Conservation (phyloP, 2,329 filamentous ascomycete species). For the Fusarium kyushuense region DNA sequence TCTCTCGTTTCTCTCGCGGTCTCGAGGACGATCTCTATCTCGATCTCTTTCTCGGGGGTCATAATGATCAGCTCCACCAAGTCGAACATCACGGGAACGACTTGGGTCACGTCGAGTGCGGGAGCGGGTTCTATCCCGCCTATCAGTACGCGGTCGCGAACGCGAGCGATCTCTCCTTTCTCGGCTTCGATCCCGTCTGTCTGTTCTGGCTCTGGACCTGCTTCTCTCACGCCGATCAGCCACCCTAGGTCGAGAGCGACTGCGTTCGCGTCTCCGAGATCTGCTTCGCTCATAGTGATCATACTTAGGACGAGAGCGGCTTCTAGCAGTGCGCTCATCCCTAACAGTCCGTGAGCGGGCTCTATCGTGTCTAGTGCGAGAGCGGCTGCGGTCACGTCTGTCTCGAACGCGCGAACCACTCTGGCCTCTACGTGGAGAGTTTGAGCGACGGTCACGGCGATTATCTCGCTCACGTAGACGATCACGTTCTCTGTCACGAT, state of each 20-base stretch:
- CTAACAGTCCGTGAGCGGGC: constrained; percentile 55
- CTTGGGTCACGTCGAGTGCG: constrained; percentile 49
- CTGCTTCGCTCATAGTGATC: constrained; percentile 53
- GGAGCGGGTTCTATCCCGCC: constrained; percentile 52
- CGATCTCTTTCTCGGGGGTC: constrained; percentile 52
- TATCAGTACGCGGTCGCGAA: constrained; percentile 46
- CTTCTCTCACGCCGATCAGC: constrained; percentile 52
- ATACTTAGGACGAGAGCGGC: constrained; percentile 52
- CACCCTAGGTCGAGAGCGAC: constrained; percentile 52
- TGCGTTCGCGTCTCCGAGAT: constrained; percentile 54
- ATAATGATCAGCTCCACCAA: constrained; percentile 49
- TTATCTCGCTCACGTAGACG: constrained; percentile 47
- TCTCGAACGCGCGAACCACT: constrained; percentile 51
- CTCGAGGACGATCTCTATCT: constrained; percentile 41
- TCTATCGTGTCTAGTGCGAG: constrained; percentile 54
- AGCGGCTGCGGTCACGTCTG: constrained; percentile 55
- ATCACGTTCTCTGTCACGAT: constrained; percentile 48
- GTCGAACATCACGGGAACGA: constrained; percentile 46
- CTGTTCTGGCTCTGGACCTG: constrained; percentile 45
- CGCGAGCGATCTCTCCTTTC: constrained; percentile 49
- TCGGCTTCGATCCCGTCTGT: constrained; percentile 49
- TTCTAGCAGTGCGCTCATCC: constrained; percentile 51
- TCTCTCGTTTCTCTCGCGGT: constrained; percentile 45
- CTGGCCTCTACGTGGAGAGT: constrained; percentile 54
- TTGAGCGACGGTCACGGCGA: constrained; percentile 54